Percentiles rank a stretch among this genome's conserved stretches.
Evolutionary conservation across 306 rosid genomes (phyloP).

Genomic region (Cicer cuneatum): DNA sequence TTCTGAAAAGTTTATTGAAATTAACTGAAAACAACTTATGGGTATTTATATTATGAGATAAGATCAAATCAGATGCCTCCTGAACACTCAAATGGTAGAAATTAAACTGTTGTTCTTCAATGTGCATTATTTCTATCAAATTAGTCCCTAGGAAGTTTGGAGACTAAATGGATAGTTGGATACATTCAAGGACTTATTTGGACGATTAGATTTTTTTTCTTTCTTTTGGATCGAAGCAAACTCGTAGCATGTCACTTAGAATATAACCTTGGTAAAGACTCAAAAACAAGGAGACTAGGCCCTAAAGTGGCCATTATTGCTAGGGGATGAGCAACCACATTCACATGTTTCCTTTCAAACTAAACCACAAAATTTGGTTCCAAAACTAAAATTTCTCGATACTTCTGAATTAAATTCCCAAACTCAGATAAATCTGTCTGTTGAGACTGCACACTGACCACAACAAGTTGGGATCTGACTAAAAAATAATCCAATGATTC

Average conservation of each 20-base stretch:
- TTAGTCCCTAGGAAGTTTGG: not conserved
- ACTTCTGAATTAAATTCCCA: not conserved
- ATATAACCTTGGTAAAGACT: not conserved
- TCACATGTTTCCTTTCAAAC: not conserved
- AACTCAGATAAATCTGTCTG: not conserved
- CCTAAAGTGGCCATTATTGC: not conserved
- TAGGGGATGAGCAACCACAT: not conserved
- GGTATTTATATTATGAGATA: not conserved
- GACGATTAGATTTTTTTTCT: not conserved
- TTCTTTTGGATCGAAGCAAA: conserved; percentile 3
- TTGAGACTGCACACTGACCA: not conserved
- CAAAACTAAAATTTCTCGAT: not conserved
- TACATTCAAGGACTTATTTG: not conserved
- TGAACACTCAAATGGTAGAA: not conserved
- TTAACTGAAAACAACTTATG: not conserved
- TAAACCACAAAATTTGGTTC: not conserved
- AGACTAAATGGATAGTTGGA: not conserved
- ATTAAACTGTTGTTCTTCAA: not conserved
- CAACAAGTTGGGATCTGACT: not conserved
- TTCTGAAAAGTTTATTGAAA: not conserved
- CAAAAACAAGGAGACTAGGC: not conserved
- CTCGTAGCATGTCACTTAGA: not conserved
- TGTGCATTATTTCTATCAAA: not conserved
- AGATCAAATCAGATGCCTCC: not conserved
- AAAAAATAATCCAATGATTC: not conserved